These are phyloP conservation scores for Houttuynia cordata DNA, from an alignment of 164 flowering plant genomes.

Conservation along the genomic window DNA sequence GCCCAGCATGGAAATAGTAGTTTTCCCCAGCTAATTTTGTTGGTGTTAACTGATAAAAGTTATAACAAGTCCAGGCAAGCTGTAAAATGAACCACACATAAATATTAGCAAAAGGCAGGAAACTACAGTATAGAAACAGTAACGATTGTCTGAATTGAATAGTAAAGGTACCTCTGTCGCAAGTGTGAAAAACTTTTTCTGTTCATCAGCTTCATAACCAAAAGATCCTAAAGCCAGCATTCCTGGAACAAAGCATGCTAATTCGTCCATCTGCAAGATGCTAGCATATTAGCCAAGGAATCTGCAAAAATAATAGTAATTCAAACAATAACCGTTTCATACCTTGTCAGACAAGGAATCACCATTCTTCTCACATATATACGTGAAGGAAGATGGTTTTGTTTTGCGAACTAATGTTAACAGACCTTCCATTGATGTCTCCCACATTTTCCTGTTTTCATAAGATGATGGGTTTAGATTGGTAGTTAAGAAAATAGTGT, in stretches of 20 bases:
- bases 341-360: slow-evolving; percentile 64
- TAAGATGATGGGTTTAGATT: not conserved
- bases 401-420: slow-evolving; percentile 64
- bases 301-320: no score
- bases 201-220: slow-evolving; percentile 70
- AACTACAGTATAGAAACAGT: no score
- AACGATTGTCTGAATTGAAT: no score
- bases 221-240: slow-evolving; percentile 91
- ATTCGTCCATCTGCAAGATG: slow-evolving; percentile 86
- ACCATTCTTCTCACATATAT: slow-evolving; percentile 85
- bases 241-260: slow-evolving; percentile 99
- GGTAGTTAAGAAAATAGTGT: not conserved
- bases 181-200: slow-evolving; percentile 55
- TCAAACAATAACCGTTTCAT: not conserved
- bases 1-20: slow-evolving; percentile 64
- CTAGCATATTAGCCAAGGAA: not conserved
- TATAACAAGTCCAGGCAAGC: slow-evolving; percentile 10
- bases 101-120: no score
- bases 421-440: slow-evolving; percentile 89
- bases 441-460: slow-evolving; percentile 84
- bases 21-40: slow-evolving; percentile 98
- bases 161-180: slow-evolving; percentile 74
- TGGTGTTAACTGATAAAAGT: slow-evolving; percentile 88
- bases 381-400: slow-evolving; percentile 84
- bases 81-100: not conserved